Evolutionary conservation across 805 yeast genomes (phyloP).

Genomic region (Spathaspora arborariae): DNA sequence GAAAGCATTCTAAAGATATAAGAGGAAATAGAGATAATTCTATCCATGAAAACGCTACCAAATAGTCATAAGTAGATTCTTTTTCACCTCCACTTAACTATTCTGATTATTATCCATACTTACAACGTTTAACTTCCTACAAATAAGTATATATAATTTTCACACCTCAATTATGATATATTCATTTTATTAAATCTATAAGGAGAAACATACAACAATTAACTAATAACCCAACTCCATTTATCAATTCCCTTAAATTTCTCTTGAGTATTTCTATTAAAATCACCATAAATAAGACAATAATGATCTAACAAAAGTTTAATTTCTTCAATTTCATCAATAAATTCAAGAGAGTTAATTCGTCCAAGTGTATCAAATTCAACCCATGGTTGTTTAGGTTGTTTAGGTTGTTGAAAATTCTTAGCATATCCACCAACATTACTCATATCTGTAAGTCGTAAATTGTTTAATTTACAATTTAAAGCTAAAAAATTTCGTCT

Average conservation of each 20-base stretch:
- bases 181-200: too few species aligned
- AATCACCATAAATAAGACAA: constrained; percentile 36
- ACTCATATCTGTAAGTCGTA: constrained; percentile 45
- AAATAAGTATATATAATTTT: too few species aligned
- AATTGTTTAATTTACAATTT: constrained; percentile 22
- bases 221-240: constrained; percentile 2
- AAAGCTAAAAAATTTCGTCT: constrained; percentile 21
- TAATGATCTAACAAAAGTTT: constrained; percentile 60
- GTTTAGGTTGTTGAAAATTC: constrained; percentile 13
- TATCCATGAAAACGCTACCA: too few species aligned
- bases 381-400: constrained; percentile 39
- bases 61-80: too few species aligned
- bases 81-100: too few species aligned
- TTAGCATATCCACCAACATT: constrained; percentile 35
- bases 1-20: too few species aligned
- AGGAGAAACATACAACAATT: background rate
- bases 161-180: too few species aligned
- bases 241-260: constrained; percentile 4
- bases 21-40: too few species aligned
- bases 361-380: constrained; percentile 34
- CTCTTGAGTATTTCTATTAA: background rate
- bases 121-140: too few species aligned
- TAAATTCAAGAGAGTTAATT: constrained; percentile 53
- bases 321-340: constrained; percentile 77
- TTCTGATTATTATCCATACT: too few species aligned